Conservation (phyloP, 164 flowering plant species). For the Pachysandra terminalis region DNA sequence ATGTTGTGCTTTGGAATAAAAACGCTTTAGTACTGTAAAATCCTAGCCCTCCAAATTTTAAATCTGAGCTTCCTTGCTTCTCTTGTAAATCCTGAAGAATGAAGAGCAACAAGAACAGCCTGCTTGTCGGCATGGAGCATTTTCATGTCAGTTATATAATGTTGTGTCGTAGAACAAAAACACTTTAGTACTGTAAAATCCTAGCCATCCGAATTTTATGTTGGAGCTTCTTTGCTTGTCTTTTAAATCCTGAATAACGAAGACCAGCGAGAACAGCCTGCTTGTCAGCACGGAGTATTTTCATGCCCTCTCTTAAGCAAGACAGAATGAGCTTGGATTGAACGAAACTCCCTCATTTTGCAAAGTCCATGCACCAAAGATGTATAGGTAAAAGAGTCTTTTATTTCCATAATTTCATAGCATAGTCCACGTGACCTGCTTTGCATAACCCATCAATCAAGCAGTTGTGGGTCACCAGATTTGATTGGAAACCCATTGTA, state of each 20-base stretch:
- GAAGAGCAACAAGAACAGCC: constrained; percentile 67
- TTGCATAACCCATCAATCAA: constrained; percentile 61
- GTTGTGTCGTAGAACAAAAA: not conserved
- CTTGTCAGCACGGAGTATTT: constrained; percentile 43
- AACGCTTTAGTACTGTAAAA: constrained; percentile 14
- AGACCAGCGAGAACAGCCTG: constrained; percentile 69
- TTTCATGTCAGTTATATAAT: too few relatives aligned
- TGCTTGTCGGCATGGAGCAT: constrained; percentile 45
- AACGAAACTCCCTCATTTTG: constrained; percentile 39
- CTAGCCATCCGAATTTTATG: constrained; percentile 36
- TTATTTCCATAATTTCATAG: constrained; percentile 56
- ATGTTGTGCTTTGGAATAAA: not conserved
- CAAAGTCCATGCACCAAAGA: constrained; percentile 80
- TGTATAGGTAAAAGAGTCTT: constrained; percentile 75
- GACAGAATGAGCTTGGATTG: constrained; percentile 43
- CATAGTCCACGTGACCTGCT: constrained; percentile 53
- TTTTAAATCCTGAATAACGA: constrained; percentile 35
- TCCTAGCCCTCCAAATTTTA: constrained; percentile 35
- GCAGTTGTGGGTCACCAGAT: constrained; percentile 64
- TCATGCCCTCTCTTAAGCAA: constrained; percentile 49
- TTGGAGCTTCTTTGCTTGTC: constrained; percentile 42
- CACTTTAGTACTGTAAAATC: constrained; percentile 14
- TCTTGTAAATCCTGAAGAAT: constrained; percentile 34
- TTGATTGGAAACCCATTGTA: constrained; percentile 39
- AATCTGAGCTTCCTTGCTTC: constrained; percentile 42